These are phyloP conservation scores for Komagataella phaffii DNA, from an alignment of 805 yeast genomes.

Conservation along the genomic window DNA sequence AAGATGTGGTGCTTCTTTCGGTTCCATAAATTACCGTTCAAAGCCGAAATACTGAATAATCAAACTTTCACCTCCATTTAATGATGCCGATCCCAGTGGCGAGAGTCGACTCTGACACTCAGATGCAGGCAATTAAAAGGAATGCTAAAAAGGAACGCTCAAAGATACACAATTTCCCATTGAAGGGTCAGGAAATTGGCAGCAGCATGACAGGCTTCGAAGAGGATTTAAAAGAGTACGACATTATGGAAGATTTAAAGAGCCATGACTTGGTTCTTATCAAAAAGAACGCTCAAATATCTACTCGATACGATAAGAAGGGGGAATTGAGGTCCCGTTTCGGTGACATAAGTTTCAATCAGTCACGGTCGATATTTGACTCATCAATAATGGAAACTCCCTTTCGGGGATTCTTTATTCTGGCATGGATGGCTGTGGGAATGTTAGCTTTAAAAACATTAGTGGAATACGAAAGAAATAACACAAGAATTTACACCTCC, in stretches of 20 bases:
- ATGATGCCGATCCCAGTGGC: neutral
- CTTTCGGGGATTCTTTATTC: slow-evolving; percentile 71
- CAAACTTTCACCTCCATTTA: neutral
- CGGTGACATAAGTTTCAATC: slow-evolving; percentile 35
- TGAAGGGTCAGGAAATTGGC: neutral
- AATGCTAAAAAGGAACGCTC: slow-evolving; percentile 8
- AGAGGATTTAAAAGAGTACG: neutral
- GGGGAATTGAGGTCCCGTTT: slow-evolving; percentile 34
- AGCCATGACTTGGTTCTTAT: neutral
- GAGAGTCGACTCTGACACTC: slow-evolving; percentile 5
- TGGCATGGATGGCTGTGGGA: slow-evolving; percentile 62
- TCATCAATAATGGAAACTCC: slow-evolving; percentile 27
- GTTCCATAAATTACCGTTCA: neutral
- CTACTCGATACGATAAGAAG: neutral
- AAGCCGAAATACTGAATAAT: neutral
- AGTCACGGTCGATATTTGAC: slow-evolving; percentile 40
- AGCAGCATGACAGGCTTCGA: neutral
- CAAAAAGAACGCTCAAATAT: neutral
- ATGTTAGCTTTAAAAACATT: slow-evolving; percentile 39
- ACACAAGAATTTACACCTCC: slow-evolving; percentile 32
- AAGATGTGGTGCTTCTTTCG: too few species aligned
- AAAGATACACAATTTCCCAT: neutral
- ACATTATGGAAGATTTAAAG: neutral
- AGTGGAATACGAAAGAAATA: slow-evolving; percentile 34
- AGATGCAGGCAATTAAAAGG: slow-evolving; percentile 9